Conservation (phyloP, 2,329 filamentous ascomycete species). For the Peltaster fructicola region DNA sequence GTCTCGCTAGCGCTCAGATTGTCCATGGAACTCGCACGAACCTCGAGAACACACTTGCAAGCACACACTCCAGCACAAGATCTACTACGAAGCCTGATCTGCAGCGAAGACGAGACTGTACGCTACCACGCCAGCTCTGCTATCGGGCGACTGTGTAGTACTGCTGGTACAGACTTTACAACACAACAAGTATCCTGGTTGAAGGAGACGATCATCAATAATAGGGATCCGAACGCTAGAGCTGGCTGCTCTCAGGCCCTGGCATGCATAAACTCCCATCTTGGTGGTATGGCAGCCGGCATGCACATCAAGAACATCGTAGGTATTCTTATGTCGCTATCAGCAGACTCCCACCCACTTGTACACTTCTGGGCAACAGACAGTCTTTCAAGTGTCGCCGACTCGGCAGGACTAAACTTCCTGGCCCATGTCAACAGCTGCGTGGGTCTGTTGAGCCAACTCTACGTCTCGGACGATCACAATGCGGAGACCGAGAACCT, state of each 20-base stretch:
- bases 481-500: conserved; percentile 65
- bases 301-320: conserved; percentile 94
- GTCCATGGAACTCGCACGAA: conserved; percentile 53
- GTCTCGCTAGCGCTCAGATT: conserved; percentile 66
- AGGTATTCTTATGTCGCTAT: conserved; percentile 94
- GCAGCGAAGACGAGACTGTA: conserved; percentile 71
- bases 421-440: conserved; percentile 79
- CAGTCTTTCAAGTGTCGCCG: conserved; percentile 67
- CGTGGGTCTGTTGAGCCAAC: conserved; percentile 80
- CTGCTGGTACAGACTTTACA: conserved; percentile 74
- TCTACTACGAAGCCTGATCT: conserved; percentile 60
- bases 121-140: conserved; percentile 73
- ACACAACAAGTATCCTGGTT: conserved; percentile 78
- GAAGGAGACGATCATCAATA: conserved; percentile 84
- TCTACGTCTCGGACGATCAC: conserved; percentile 84
- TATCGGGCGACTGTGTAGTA: conserved; percentile 67
- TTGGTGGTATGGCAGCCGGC: conserved; percentile 93
- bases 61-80: conserved; percentile 48
- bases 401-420: conserved; percentile 84
- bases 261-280: conserved; percentile 82
- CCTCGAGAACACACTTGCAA: too few species aligned
- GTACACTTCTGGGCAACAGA: conserved; percentile 96
- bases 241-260: conserved; percentile 89
- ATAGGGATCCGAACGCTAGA: conserved; percentile 80
- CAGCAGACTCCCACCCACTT: conserved; percentile 83